phyloP scores from a whole-genome alignment of 495 filamentous ascomycete genomes.

The Penicillium longicatenatum region DNA sequence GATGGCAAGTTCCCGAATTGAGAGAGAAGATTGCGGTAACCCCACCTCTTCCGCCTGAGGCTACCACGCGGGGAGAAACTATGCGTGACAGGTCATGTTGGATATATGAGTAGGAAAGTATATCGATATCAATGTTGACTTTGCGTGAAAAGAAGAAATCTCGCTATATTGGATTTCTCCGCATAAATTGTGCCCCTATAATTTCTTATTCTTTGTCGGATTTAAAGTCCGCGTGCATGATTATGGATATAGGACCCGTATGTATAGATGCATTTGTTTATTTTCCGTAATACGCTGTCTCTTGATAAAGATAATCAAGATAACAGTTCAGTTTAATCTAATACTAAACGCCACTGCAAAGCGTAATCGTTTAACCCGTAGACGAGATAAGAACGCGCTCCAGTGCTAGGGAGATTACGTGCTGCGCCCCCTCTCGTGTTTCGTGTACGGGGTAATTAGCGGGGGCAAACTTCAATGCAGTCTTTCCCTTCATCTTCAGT shows the following conservation, averaged over 20 bases:
- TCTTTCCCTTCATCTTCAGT: background rate
- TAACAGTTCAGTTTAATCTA: background rate
- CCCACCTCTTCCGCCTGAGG: conserved; percentile 30
- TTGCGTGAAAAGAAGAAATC: too few relatives aligned
- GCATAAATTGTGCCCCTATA: background rate
- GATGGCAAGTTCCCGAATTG: background rate
- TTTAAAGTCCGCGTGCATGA: background rate
- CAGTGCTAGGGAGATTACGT: background rate
- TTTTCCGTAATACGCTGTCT: background rate
- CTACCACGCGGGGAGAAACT: conserved; percentile 23
- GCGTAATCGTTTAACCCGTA: background rate
- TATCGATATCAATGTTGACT: too few relatives aligned
- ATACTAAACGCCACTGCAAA: background rate
- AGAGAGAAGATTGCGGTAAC: conserved; percentile 15
- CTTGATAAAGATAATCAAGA: too few relatives aligned
- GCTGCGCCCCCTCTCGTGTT: conserved; percentile 2
- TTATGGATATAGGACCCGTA: background rate
- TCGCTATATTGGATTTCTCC: too few relatives aligned
- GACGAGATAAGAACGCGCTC: conserved; percentile 1
- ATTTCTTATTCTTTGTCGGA: background rate
- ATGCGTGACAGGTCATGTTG: background rate
- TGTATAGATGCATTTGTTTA: background rate
- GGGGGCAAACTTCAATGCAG: background rate
- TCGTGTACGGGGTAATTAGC: background rate
- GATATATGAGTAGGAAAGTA: background rate